A percentile compares a stretch with the other conserved stretches of the same genome.
Evolutionary conservation across 495 filamentous ascomycete genomes (phyloP).

Genomic region (Hypomontagnella submonticulosa): DNA sequence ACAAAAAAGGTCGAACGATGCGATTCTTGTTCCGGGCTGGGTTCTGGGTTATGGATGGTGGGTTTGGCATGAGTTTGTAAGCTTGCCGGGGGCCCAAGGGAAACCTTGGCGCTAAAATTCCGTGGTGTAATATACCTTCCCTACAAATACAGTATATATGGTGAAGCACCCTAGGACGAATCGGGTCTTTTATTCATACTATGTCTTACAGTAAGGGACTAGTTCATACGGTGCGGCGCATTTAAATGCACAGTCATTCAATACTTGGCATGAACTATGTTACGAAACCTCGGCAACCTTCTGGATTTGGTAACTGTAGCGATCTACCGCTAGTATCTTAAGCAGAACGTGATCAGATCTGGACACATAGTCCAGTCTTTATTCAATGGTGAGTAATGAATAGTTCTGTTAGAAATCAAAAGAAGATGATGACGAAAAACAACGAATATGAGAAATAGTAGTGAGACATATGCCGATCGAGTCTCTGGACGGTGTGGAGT

Average conservation of each 20-base stretch:
- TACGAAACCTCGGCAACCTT: constrained; percentile 16
- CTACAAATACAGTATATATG: constrained; percentile 1
- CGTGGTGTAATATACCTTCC: background rate
- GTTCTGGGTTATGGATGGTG: background rate
- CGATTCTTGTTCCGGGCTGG: constrained; percentile 18
- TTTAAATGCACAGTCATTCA: constrained; percentile 13
- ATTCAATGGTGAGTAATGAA: background rate
- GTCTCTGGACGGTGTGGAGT: background rate
- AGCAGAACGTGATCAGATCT: constrained; percentile 8
- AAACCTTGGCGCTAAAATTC: background rate
- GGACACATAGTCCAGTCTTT: constrained; percentile 5
- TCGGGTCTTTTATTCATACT: constrained; percentile 15
- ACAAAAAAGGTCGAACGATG: constrained; percentile 40
- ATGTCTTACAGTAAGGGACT: background rate
- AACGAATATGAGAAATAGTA: background rate
- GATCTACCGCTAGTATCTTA: constrained; percentile 8
- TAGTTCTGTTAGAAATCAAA: background rate
- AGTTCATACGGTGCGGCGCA: constrained; percentile 23
- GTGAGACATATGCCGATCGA: background rate
- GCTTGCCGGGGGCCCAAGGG: constrained; percentile 11
- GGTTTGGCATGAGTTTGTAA: constrained; percentile 37
- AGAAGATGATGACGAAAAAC: background rate
- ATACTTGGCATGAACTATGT: constrained; percentile 14
- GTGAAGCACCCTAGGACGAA: constrained; percentile 30
- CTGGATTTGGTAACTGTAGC: constrained; percentile 25